These are phyloP conservation scores for Spergularia azorica DNA, from an alignment of 179 eudicot species.

Conservation along the genomic window DNA sequence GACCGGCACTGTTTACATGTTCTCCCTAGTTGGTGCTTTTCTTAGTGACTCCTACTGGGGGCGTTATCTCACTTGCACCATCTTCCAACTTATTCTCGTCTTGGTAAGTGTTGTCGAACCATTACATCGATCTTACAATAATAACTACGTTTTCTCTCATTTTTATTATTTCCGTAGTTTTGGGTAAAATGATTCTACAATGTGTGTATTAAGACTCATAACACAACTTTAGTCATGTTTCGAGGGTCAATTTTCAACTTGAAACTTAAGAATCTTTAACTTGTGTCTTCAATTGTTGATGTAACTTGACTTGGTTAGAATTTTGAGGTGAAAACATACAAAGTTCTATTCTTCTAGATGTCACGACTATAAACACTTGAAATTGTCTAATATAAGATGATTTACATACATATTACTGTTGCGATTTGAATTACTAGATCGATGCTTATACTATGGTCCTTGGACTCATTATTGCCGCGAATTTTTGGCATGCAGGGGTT, in stretches of 20 bases:
- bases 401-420: no score
- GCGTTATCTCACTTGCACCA: conserved; percentile 44
- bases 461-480: neutral
- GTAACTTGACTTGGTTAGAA: no score
- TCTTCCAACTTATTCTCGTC: conserved; percentile 42
- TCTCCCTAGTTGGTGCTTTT: conserved; percentile 49
- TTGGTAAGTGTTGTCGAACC: conserved; percentile 16
- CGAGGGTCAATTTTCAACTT: no score
- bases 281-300: no score
- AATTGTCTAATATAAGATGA: no score
- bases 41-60: conserved; percentile 59
- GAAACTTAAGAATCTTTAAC: no score
- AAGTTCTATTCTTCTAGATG: no score
- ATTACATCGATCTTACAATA: neutral
- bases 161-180: neutral
- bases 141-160: neutral
- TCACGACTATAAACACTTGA: no score
- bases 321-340: no score
- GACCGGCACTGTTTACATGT: conserved; percentile 54
- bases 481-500: conserved; percentile 31
- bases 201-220: neutral
- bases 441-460: neutral
- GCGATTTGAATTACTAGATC: neutral
- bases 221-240: no score
- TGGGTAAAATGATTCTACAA: neutral